These are phyloP conservation scores for Golubevia sp. DNA, from an alignment of 1,284 basidiomycete species.

Conservation along the genomic window DNA sequence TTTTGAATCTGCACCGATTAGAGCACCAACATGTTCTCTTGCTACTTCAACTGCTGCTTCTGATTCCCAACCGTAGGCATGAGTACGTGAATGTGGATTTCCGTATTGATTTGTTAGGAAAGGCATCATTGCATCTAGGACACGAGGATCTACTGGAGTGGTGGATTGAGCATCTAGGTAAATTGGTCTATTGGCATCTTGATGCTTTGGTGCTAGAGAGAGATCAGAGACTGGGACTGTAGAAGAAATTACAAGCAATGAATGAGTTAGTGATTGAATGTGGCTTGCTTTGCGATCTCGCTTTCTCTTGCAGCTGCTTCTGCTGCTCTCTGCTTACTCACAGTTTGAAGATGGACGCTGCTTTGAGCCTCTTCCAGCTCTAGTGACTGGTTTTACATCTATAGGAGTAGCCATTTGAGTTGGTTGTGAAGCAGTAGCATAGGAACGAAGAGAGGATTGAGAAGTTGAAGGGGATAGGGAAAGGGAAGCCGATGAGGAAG, in stretches of 20 bases:
- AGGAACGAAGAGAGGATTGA: no score
- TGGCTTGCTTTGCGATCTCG: no score
- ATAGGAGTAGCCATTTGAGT: slow-evolving; percentile 44
- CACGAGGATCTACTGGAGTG: slow-evolving; percentile 94
- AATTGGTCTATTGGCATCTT: slow-evolving; percentile 44
- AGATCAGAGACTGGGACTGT: no score
- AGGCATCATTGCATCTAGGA: slow-evolving; percentile 95
- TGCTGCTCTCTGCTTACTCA: neutral
- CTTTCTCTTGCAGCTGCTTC: no score
- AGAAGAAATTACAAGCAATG: no score
- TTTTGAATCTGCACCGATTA: slow-evolving; percentile 92
- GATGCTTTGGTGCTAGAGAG: no score
- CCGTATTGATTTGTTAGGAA: slow-evolving; percentile 95
- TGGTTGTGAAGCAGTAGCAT: slow-evolving; percentile 35
- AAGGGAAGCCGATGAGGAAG: no score
- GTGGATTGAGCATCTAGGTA: slow-evolving; percentile 68
- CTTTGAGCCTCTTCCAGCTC: neutral
- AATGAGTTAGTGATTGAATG: no score
- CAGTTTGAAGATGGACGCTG: neutral
- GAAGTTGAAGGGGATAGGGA: no score
- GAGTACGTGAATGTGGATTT: slow-evolving; percentile 96
- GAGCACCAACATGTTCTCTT: slow-evolving; percentile 83
- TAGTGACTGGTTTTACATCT: slow-evolving; percentile 21
- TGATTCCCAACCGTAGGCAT: slow-evolving; percentile 99
- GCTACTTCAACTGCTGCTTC: slow-evolving; percentile 91